Evolutionary conservation across 306 rosid species (phyloP).

Genomic region (Dryas octopetala): DNA sequence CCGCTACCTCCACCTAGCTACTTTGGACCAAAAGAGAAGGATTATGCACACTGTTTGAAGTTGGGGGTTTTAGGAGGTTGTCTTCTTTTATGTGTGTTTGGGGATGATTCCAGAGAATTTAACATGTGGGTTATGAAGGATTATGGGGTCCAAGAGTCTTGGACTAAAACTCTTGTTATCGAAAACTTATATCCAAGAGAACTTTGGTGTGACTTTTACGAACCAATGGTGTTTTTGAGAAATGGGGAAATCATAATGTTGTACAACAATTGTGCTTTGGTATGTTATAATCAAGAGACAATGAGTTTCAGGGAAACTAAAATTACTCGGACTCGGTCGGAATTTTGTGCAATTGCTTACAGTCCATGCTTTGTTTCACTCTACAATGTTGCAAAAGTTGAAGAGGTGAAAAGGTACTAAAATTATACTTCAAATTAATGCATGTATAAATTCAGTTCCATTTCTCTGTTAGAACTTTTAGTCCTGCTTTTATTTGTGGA

Average conservation of each 20-base stretch:
- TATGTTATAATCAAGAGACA: constrained; percentile 2
- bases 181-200: constrained; percentile 7
- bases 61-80: constrained; percentile 18
- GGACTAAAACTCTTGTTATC: constrained; percentile 16
- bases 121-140: constrained; percentile 29
- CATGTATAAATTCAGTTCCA: not conserved
- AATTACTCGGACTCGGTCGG: not conserved
- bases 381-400: constrained; percentile 5
- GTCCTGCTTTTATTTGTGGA: not conserved
- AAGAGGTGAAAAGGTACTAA: constrained; percentile 13
- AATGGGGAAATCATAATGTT: constrained; percentile 23
- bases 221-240: constrained; percentile 14
- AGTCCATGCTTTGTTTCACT: constrained; percentile 16
- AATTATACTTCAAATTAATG: not conserved
- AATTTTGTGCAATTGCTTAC: not conserved
- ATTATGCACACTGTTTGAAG: not conserved
- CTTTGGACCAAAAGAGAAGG: not conserved
- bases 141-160: constrained; percentile 21
- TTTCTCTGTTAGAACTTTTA: not conserved
- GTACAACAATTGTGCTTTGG: constrained; percentile 1
- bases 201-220: constrained; percentile 3
- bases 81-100: constrained; percentile 13
- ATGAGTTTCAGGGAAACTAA: constrained; percentile 1
- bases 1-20: not conserved
- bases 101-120: not conserved